Conservation (phyloP, 2,329 filamentous ascomycete genomes). For the Cladosporium sp. region DNA sequence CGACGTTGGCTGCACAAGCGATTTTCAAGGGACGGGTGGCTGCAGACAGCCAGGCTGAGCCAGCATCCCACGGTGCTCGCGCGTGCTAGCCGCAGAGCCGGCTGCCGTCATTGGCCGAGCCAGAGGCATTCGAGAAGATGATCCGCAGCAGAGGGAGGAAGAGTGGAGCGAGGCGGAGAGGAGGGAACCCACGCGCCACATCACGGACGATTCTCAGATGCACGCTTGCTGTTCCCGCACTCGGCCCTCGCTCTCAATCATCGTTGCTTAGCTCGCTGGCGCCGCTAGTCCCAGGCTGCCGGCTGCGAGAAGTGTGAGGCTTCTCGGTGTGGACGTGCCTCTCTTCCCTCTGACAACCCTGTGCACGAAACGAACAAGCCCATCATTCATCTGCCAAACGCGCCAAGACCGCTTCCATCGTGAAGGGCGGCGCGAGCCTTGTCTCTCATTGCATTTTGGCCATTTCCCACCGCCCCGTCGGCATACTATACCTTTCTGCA, state of each 20-base stretch:
- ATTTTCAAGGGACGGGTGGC: slow-evolving; percentile 8
- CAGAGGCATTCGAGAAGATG: slow-evolving; percentile 1
- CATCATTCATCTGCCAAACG: not conserved
- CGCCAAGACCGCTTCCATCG: slow-evolving; percentile 13
- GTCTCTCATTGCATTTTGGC: not conserved
- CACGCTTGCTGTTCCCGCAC: slow-evolving; percentile 13
- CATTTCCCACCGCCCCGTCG: not conserved
- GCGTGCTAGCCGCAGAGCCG: not conserved
- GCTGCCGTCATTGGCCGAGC: slow-evolving; percentile 1
- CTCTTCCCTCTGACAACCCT: slow-evolving; percentile 7
- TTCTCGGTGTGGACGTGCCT: slow-evolving; percentile 9
- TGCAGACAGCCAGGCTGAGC: not conserved
- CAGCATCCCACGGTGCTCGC: slow-evolving; percentile 1
- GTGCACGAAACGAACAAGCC: slow-evolving; percentile 1
- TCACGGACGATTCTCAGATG: slow-evolving; percentile 11
- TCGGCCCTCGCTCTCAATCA: slow-evolving; percentile 12
- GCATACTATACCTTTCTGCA: slow-evolving; percentile 1
- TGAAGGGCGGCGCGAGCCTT: not conserved
- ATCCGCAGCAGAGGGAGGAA: slow-evolving; percentile 3
- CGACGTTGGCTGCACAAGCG: slow-evolving; percentile 9
- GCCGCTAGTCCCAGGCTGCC: slow-evolving; percentile 12
- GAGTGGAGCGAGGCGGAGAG: slow-evolving; percentile 2
- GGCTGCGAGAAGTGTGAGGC: slow-evolving; percentile 11
- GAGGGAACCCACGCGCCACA: slow-evolving; percentile 5
- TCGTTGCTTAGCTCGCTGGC: slow-evolving; percentile 13